Evolutionary conservation across 2,329 filamentous ascomycete genomes (phyloP).

Genomic region (Decorospora gaudefroyi): DNA sequence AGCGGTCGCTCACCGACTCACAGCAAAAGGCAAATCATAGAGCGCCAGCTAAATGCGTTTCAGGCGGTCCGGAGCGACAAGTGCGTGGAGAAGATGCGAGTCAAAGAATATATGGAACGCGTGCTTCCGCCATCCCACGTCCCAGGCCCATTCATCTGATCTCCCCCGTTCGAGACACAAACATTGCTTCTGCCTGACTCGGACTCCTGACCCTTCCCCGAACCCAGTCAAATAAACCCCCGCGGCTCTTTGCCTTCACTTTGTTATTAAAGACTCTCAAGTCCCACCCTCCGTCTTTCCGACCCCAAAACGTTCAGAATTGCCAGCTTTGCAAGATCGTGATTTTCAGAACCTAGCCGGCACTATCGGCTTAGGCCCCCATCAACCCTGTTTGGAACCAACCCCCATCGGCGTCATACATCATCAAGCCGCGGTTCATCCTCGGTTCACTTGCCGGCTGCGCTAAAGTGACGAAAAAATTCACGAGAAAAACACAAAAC

Average conservation of each 20-base stretch:
- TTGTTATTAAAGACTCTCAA: constrained; percentile 20
- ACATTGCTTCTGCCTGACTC: constrained; percentile 45
- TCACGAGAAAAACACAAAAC: constrained; percentile 14
- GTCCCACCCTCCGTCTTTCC: constrained; percentile 11
- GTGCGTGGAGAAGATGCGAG: constrained; percentile 29
- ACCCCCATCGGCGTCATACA: constrained; percentile 34
- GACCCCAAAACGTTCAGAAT: constrained; percentile 13
- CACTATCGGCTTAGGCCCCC: constrained; percentile 23
- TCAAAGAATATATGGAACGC: constrained; percentile 41
- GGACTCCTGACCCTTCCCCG: constrained; percentile 36
- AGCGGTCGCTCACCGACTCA: constrained; percentile 42
- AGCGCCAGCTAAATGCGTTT: constrained; percentile 30
- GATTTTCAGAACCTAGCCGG: constrained; percentile 16
- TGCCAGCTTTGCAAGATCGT: constrained; percentile 10
- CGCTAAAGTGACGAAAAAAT: constrained; percentile 23
- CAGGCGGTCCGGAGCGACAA: constrained; percentile 31
- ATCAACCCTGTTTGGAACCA: constrained; percentile 23
- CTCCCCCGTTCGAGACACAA: constrained; percentile 39
- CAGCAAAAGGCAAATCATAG: constrained; percentile 37
- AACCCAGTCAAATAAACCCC: constrained; percentile 4
- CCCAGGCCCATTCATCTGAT: constrained; percentile 38
- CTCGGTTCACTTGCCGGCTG: constrained; percentile 38
- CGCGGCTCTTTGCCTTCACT: no score
- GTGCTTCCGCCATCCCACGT: constrained; percentile 34
- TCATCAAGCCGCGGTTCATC: constrained; percentile 29